Evolutionary conservation across 345 rosid genomes (phyloP), one percentile per base, ranked within the genome.

Genomic region (Crucihimalaya himalaica): DNA sequence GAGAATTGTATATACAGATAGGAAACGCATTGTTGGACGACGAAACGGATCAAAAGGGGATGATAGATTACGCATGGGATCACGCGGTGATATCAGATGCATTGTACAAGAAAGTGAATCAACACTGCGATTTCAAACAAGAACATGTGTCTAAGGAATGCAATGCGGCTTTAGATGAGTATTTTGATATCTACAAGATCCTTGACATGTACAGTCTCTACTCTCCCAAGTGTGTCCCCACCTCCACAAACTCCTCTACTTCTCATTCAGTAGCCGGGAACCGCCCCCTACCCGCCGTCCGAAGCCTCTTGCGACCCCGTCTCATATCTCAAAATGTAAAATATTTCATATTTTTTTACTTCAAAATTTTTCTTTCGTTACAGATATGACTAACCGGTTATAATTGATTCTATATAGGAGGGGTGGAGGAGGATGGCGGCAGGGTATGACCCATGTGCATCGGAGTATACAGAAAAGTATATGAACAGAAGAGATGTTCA

Each of bases 181-280:
- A 88, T 77, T 89, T 84, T 18, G 37, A 3, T 1, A 84, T 85
- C 2, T 92, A 87, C 75, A 19, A 8, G 0, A 77, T 88, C 35
- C 81, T 92, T 19, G 94, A 89, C 75, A 87, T 92, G 91, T 92
- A 92, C 71, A 92, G 92, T 73, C 82, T 92, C 16, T 92, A 89
- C 52, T 29, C 81, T 32, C 89, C 92, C 0, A 65, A 0, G 4
- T 89, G 96, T 43, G 74, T 73, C 4, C 58, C 50, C 8, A 54
- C 70, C 64, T 6, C 46, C 9, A 42, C 27, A 1, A 72, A 39
- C 34, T 71, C 80, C 0, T 71, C 68, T 9, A 0, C 14, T 28
- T 57, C 76, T 50, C 53, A 37, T 53, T 80, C 75, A 32, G 6
- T 39, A 47, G 54, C 78, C 66, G 57, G 50, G 37, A 50, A 39